Percentiles rank a stretch among this genome's conserved stretches.
These are phyloP conservation scores for Podila verticillata DNA, from an alignment of 192 early-diverging fungal species.

Conservation along the genomic window DNA sequence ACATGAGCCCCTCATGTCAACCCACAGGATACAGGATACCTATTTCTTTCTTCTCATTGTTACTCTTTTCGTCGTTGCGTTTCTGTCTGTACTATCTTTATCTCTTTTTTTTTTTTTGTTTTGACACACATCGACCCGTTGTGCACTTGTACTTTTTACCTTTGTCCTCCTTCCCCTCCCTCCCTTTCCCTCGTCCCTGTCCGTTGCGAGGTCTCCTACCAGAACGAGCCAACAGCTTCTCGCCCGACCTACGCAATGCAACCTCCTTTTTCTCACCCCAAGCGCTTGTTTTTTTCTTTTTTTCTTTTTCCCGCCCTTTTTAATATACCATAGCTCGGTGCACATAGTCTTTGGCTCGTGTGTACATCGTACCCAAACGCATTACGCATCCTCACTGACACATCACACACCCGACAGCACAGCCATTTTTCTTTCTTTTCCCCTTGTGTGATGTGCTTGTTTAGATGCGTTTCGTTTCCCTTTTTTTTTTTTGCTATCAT, in stretches of 20 bases:
- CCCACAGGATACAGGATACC: background rate
- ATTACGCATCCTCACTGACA: background rate
- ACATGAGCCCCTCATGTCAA: background rate
- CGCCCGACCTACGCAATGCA: background rate
- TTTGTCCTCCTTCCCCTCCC: background rate
- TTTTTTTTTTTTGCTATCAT: no score
- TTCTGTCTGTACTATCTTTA: background rate
- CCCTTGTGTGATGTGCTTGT: no score
- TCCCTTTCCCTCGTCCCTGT: no score
- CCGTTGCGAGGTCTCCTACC: background rate
- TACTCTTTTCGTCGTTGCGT: background rate
- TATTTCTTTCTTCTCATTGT: constrained; percentile 5
- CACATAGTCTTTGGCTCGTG: no score
- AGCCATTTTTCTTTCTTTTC: no score
- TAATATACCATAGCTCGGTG: no score
- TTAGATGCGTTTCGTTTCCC: no score
- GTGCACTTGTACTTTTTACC: background rate
- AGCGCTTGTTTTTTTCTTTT: no score
- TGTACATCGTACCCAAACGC: background rate
- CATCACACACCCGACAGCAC: no score
- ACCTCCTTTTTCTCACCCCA: no score
- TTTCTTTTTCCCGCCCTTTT: no score
- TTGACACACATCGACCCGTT: background rate
- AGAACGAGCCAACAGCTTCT: constrained; percentile 6
- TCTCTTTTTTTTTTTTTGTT: constrained; percentile 1